Conservation (phyloP, 2,329 filamentous ascomycete genomes). For the Exophiala alcalophila region DNA sequence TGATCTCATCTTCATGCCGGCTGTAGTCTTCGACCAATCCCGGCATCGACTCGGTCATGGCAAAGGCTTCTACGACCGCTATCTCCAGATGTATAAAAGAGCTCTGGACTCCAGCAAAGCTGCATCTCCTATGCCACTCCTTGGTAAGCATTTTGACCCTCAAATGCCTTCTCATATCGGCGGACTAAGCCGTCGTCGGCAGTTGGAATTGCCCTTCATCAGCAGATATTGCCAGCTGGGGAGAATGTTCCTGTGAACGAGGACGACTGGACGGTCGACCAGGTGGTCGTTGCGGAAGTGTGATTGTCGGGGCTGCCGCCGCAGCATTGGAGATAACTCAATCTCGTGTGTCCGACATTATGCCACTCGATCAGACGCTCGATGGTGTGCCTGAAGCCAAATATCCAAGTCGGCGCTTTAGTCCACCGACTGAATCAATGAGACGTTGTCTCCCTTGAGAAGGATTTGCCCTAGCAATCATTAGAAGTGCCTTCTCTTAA, state of each 20-base stretch:
- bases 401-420: conserved; percentile 22
- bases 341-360: background rate
- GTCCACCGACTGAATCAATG: conserved; percentile 65
- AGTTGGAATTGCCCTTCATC: conserved; percentile 78
- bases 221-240: conserved; percentile 71
- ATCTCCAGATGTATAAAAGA: conserved; percentile 69
- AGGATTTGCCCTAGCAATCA: conserved; percentile 68
- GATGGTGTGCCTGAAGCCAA: background rate
- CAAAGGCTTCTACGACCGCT: conserved; percentile 95
- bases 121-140: conserved; percentile 52
- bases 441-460: conserved; percentile 84
- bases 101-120: conserved; percentile 36
- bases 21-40: conserved; percentile 79
- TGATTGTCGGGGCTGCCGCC: no score
- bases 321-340: background rate
- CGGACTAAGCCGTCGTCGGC: conserved; percentile 34
- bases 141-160: conserved; percentile 48
- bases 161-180: conserved; percentile 29
- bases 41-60: conserved; percentile 85
- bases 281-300: conserved; percentile 48
- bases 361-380: background rate
- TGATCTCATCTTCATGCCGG: conserved; percentile 87
- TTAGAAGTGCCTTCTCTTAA: conserved; percentile 13
- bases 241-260: conserved; percentile 69
- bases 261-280: conserved; percentile 77